Conservation (phyloP, 1,284 basidiomycete genomes). For the Apiotrichum akiyoshidainum region DNA sequence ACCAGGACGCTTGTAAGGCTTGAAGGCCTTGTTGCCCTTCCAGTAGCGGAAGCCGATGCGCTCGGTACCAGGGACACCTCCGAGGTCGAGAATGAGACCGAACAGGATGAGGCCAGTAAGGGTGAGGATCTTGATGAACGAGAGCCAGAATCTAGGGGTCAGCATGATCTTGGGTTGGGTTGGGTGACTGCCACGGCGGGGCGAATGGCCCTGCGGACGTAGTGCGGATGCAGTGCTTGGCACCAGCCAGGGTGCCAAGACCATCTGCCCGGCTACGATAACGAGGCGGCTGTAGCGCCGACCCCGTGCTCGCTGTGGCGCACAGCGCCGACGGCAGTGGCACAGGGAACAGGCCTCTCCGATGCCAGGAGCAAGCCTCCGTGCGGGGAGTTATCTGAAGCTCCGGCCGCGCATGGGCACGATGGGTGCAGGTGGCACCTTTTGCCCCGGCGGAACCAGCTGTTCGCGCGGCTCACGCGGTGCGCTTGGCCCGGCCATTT, state of each 20-base stretch:
- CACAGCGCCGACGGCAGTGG: too few relatives aligned
- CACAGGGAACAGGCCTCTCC: too few relatives aligned
- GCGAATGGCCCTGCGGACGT: too few relatives aligned
- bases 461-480: too few relatives aligned
- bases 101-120: constrained; percentile 61
- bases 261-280: neutral
- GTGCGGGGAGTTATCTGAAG: neutral
- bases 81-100: constrained; percentile 61
- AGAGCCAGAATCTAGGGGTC: constrained; percentile 47
- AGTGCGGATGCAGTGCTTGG: too few relatives aligned
- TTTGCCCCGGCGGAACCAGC: neutral
- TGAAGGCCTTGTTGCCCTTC: constrained; percentile 47
- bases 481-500: too few relatives aligned
- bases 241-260: neutral
- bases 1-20: constrained; percentile 25
- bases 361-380: too few relatives aligned
- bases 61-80: constrained; percentile 64
- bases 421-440: neutral
- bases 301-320: too few relatives aligned
- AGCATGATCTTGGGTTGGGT: neutral
- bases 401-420: too few relatives aligned
- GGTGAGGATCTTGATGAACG: constrained; percentile 58
- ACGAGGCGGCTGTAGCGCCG: too few relatives aligned
- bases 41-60: constrained; percentile 61
- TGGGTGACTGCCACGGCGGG: neutral